Evolutionary conservation across 2,329 filamentous ascomycete species (phyloP), one percentile per base, ranked within the genome.

Genomic region (Fusarium dimerum): DNA sequence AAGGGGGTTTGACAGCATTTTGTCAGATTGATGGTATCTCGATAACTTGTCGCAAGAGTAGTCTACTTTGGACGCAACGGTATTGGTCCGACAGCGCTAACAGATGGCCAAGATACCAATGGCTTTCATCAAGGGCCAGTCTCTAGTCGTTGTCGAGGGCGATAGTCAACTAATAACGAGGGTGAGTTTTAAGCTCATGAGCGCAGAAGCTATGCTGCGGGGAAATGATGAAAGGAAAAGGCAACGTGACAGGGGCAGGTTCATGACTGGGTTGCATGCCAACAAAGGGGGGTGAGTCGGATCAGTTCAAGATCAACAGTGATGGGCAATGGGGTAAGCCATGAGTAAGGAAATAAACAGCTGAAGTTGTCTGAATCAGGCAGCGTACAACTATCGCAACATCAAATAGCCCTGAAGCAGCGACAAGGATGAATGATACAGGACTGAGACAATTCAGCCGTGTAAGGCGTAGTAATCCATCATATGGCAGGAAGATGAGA

Each of bases 1-100:
- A 38, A 85, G 77, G 50, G 82, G 83, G 64, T 85, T 86, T 52
- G 83, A 85, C 68, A 86, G 69, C 83, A 86, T 86, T 50, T 73
- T 78, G 74, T 38, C 52, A 52, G 36, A 39, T 38, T 39, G 7
- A 40, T 43, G 26, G 17, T 36, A 32, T 12, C 30, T 38, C 29
- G 44, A 46, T 53, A 47, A 26, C 38, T 36, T 50, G 43, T 51
- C 40, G 44, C 45, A 30, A 32, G n/a, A 36, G 45, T 30, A 12
- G 46, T 47, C 34, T 43, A 44, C 41, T 43, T 44, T 49, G 53
- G 56, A 32, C 38, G 57, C 46, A 41, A 40, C 40, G 51, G 40
- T 51, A 45, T 26, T 13, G 40, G 44, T 42, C 57, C 50, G 46
- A 54, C 48, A 41, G 38, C 50, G 50, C 45, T 52, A 43, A 41